Evolutionary conservation across 176 grass and related monocot genomes (phyloP).

Genomic region (Rhipidocladum racemiflorum): DNA sequence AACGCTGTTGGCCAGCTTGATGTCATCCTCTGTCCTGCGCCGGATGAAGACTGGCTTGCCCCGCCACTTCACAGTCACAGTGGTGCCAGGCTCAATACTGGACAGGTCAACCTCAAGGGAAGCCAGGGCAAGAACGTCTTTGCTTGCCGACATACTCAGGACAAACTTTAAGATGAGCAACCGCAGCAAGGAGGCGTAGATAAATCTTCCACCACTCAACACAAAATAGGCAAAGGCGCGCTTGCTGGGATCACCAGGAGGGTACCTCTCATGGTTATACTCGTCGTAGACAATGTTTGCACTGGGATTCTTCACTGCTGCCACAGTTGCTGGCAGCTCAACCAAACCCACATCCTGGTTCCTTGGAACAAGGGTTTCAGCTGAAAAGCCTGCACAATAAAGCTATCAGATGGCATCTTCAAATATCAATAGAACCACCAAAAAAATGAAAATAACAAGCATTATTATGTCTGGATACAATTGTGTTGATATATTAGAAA

Average conservation of each 20-base stretch:
- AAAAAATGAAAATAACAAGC: neutral
- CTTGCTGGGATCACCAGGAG: conserved; percentile 76
- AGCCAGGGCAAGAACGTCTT: conserved; percentile 84
- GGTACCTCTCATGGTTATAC: conserved; percentile 72
- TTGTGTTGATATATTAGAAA: neutral
- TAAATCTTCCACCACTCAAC: conserved; percentile 78
- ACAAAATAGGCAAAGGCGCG: conserved; percentile 94
- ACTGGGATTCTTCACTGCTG: conserved; percentile 71
- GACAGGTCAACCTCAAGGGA: conserved; percentile 81
- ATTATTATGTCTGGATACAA: neutral
- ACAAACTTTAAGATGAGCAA: conserved; percentile 81
- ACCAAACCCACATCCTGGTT: conserved; percentile 49
- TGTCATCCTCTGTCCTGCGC: conserved; percentile 78
- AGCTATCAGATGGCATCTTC: conserved; percentile 7
- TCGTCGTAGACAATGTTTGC: conserved; percentile 72
- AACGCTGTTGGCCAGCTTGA: conserved; percentile 80
- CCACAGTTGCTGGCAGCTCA: conserved; percentile 59
- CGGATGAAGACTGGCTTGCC: conserved; percentile 93
- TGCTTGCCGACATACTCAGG: conserved; percentile 89
- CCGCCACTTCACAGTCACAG: conserved; percentile 90
- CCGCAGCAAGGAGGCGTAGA: conserved; percentile 78
- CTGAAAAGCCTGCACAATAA: conserved; percentile 55
- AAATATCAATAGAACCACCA: conserved; percentile 19
- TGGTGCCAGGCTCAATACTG: conserved; percentile 78
- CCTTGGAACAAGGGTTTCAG: conserved; percentile 71